Conservation (phyloP, 768 basidiomycete species). For the Trametes meyenii region DNA sequence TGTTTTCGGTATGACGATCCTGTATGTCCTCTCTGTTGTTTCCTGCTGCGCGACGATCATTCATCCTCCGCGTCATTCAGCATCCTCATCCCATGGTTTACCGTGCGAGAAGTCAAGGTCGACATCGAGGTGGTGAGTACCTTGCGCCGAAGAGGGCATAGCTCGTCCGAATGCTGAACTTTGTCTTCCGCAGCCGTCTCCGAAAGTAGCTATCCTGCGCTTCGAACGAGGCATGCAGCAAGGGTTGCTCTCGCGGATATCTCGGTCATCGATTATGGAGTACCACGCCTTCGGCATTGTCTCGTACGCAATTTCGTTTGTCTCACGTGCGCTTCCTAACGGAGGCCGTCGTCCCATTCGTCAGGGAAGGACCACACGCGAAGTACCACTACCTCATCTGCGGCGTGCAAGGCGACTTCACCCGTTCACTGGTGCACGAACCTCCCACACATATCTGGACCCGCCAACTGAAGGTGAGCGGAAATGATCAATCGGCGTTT, state of each 20-base stretch:
- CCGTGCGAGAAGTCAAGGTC: constrained; percentile 42
- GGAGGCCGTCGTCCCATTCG: constrained; percentile 7
- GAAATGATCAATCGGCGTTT: neutral
- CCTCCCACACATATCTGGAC: constrained; percentile 47
- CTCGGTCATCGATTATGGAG: constrained; percentile 44
- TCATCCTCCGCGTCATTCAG: constrained; percentile 25
- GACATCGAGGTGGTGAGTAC: constrained; percentile 45
- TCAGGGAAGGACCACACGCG: constrained; percentile 43
- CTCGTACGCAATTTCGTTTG: constrained; percentile 30
- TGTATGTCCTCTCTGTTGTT: constrained; percentile 33
- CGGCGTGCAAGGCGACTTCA: constrained; percentile 51
- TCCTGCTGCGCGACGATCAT: neutral
- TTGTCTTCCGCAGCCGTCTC: constrained; percentile 38
- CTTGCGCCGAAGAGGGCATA: constrained; percentile 11
- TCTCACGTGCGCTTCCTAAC: constrained; percentile 6
- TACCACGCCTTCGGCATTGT: constrained; percentile 51
- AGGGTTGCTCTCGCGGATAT: constrained; percentile 46
- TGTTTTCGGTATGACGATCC: constrained; percentile 43
- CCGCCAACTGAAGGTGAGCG: constrained; percentile 44
- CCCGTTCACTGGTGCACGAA: constrained; percentile 43
- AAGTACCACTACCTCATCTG: constrained; percentile 48
- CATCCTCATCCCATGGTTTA: constrained; percentile 44
- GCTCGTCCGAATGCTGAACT: neutral
- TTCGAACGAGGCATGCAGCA: constrained; percentile 51
- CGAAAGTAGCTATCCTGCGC: constrained; percentile 45